phyloP scores from a whole-genome alignment of 73 alveolate genomes.

The Paramecium tetraurelia region DNA sequence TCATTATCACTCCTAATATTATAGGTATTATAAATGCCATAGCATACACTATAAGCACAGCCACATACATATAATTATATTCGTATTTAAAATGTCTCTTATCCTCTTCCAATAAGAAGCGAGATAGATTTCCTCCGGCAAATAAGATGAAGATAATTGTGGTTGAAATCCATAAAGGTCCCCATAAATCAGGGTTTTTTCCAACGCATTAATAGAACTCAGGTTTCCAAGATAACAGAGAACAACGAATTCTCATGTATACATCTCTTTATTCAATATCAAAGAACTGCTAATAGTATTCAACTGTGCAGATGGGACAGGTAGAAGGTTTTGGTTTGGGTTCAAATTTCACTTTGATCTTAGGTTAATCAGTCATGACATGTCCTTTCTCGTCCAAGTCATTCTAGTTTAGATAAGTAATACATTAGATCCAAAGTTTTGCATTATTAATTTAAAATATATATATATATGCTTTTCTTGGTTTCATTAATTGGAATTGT shows the following conservation, averaged over 20 bases:
- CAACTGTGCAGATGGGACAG: neutral
- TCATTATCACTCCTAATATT: conserved; percentile 53
- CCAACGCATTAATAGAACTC: conserved; percentile 25
- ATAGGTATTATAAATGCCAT: conserved; percentile 72
- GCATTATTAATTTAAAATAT: neutral
- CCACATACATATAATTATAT: conserved; percentile 64
- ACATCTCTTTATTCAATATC: neutral
- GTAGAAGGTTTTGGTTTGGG: neutral
- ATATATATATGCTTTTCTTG: neutral
- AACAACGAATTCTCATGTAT: neutral
- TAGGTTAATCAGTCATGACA: neutral
- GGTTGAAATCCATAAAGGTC: conserved; percentile 80
- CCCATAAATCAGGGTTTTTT: conserved; percentile 73
- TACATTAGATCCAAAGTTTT: conserved; percentile 4
- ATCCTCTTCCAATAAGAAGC: conserved; percentile 54
- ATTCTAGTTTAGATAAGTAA: neutral
- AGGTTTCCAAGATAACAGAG: neutral
- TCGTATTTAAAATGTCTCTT: conserved; percentile 51
- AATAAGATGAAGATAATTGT: conserved; percentile 72
- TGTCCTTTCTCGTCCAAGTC: neutral
- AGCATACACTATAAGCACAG: conserved; percentile 60
- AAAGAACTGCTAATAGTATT: neutral
- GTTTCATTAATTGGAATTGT: neutral
- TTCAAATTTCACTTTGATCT: neutral
- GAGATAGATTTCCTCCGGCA: conserved; percentile 76